Evolutionary conservation across 1,139 yeast genomes (phyloP).

Genomic region (Debaryomyces psychrophilus): DNA sequence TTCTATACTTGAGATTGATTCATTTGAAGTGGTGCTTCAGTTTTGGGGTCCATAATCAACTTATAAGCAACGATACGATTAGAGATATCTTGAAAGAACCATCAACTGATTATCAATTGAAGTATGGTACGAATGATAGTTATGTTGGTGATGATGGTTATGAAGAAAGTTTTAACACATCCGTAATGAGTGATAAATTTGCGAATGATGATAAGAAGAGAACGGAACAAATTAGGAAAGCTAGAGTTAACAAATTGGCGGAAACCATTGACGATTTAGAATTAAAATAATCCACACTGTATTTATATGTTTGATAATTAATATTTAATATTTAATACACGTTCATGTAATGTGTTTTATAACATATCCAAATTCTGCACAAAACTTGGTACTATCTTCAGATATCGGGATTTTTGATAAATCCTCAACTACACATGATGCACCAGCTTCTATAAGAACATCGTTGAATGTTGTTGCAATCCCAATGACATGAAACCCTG

Average conservation of each 20-base stretch:
- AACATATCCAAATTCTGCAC: not conserved
- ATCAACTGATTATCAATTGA: constrained; percentile 33
- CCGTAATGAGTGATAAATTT: constrained; percentile 20
- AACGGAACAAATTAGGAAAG: constrained; percentile 37
- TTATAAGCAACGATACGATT: constrained; percentile 53
- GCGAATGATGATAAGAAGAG: constrained; percentile 34
- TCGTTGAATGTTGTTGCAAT: constrained; percentile 24
- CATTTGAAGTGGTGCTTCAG: constrained; percentile 75
- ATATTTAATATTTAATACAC: not conserved
- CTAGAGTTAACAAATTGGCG: constrained; percentile 36
- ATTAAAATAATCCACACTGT: constrained; percentile 10
- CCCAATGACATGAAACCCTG: constrained; percentile 24
- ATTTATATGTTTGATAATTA: not conserved
- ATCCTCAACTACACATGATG: constrained; percentile 23
- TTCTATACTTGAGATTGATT: constrained; percentile 59
- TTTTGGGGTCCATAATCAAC: constrained; percentile 65
- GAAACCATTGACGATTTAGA: constrained; percentile 33
- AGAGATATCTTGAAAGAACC: constrained; percentile 49
- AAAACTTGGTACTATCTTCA: not conserved
- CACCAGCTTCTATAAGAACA: constrained; percentile 23
- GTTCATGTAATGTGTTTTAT: not conserved
- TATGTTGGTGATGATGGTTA: constrained; percentile 20
- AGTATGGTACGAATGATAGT: constrained; percentile 27
- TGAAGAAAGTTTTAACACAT: constrained; percentile 15
- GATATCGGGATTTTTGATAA: constrained; percentile 17